Percentiles rank a stretch among this genome's conserved stretches.
phyloP scores from a whole-genome alignment of 495 filamentous ascomycete species.

The Hypoxylon trugodes region DNA sequence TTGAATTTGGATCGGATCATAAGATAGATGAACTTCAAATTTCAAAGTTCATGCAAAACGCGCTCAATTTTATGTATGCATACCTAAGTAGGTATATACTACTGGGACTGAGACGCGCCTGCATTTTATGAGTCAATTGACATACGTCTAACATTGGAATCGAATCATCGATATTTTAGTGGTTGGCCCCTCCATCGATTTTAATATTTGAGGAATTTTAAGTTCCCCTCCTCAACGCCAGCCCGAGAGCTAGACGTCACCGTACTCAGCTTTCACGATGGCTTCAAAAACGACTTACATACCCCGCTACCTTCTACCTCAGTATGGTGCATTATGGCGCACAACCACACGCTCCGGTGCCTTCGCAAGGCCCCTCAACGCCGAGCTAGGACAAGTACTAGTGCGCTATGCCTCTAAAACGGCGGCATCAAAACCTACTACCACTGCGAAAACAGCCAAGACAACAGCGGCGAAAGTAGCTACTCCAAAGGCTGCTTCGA shows the following conservation, averaged over 20 bases:
- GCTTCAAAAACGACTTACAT: conserved; percentile 52
- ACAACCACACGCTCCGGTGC: conserved; percentile 29
- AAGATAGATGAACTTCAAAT: conserved; percentile 16
- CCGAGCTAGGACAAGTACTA: conserved; percentile 35
- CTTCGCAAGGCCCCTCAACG: conserved; percentile 36
- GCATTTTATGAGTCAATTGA: conserved; percentile 2
- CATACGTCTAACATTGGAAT: conserved; percentile 1
- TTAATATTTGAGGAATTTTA: neutral
- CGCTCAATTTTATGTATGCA: conserved; percentile 11
- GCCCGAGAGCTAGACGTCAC: neutral
- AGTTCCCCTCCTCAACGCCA: neutral
- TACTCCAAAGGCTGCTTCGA: conserved; percentile 21
- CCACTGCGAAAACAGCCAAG: neutral
- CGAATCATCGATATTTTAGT: neutral
- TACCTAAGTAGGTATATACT: no score
- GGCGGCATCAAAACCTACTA: conserved; percentile 26
- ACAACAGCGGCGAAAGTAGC: conserved; percentile 13
- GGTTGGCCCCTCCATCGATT: neutral
- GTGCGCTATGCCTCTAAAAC: conserved; percentile 49
- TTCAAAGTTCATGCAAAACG: conserved; percentile 24
- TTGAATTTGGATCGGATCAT: no score
- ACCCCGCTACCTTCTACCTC: conserved; percentile 64
- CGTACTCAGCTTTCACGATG: conserved; percentile 48
- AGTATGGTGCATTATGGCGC: conserved; percentile 57
- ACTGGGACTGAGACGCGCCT: conserved; percentile 5